Base-by-base conservation (phyloP, 2,329 filamentous ascomycete genomes). In the Shiraia sp. region DNA sequence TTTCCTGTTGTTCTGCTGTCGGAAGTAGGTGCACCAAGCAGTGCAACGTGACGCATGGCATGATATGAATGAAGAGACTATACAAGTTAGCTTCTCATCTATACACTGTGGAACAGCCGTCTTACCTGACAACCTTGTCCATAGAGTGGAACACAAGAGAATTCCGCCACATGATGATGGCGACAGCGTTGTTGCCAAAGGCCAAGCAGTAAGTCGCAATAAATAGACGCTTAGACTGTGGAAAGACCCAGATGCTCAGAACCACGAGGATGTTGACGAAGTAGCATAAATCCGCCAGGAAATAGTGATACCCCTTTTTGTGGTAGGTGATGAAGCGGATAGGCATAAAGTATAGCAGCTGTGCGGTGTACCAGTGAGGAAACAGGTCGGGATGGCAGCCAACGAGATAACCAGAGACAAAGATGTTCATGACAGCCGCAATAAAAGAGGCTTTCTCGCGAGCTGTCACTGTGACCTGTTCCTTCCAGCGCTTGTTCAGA, bases 81-180 rank as follows among this genome's bases (percentile, higher is more conserved):
- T 6, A 10, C 3, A 8, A 1, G 31, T 61, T 36, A 63, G 57
- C 26, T 22, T 22, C 8, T 8, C 10, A 19, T 3, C n/a, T 3
- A 22, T 22, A 42, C 42, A 36, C 25, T 2, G 3, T n/a, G 14
- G 13, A 35, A 16, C 25, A 17, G 12, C 33, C 53, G 26, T 44
- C 73, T 54, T 71, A 83, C 66, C 89, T 93, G 10, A 91, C 95
- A 47, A 97, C 90, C 72, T 99, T 99, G 78, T 99, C 93, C 72
- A 99, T 85, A 65, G 90, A 95, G 76, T 99, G 93, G 70, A 99
- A 99, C 32, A 99, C 93, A 63, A 99, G 81, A 23, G 91, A 96
- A 69, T 99, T 99, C 51, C 93, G 85, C 93, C 93, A 99, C 91
- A 99, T 93, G 65, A 93, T 90, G 68, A 99, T 97, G 10, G 93